Evolutionary conservation across 495 filamentous ascomycete genomes (phyloP), one percentile per base, ranked within the genome.

Genomic region (Tetracladium setigerum): DNA sequence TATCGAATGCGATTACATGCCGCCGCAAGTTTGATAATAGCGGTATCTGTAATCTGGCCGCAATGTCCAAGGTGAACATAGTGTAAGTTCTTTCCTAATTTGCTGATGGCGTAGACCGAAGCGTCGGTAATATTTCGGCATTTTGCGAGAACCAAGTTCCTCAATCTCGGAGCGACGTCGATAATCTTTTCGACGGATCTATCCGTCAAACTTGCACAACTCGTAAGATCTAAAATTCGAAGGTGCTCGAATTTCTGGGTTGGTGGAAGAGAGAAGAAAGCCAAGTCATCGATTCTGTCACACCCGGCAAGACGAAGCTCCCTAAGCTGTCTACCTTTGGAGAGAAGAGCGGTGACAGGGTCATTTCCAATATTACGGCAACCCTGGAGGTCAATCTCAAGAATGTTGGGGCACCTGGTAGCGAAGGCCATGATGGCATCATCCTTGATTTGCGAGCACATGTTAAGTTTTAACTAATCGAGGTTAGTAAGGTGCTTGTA

Each of bases 11-110:
- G 78, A 65, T 90, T 96, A 71, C 94, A 99, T 34, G 66, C 67
- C 49, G 83, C 82, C 32, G 95, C 89, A 7, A 99, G 72, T 34
- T 82, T 79, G 41, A 82, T 82, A 7, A 99, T 87, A 6, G 86
- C 88, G 10, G 73, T 62, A 66, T 99, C 94, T 0, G 89, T 95
- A 55, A 99, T 89, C 34, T 89, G 77, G 13, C 77, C 76, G 62
- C 94, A 99, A 61, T 99, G 94, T 1, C 94, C 94, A 5, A 99
- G 72, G 57, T 97, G 94, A 39, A 99, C 81, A 60, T 90, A 95
- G 62, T 99, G 94, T 17, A 99, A 65, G 53, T 97, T 97, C 71
- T 95, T 97, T 41, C 90, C 89, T 13, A 99, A 75, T 49, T 78
- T 81, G 38, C 87, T 84, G 52, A 97, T 96, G 30, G 89, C 82